phyloP scores from a whole-genome alignment of 2,329 filamentous ascomycete genomes.

The Fusarium cyanostomum region DNA sequence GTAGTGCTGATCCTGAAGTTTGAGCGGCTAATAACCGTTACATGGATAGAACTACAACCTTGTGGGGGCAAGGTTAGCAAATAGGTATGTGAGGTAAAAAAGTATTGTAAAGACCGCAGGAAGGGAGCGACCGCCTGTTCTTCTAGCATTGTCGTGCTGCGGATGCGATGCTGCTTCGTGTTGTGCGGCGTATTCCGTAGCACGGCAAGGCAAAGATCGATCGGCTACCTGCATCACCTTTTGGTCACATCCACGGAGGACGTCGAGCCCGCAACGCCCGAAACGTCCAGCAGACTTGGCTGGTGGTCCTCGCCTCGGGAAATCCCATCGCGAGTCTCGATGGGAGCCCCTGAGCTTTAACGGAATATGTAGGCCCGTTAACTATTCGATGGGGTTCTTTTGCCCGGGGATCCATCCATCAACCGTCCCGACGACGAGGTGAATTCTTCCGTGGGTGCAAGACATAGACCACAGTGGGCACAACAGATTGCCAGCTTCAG shows the following conservation, averaged over 20 bases:
- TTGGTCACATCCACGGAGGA: slow-evolving; percentile 2
- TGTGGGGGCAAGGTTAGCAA: not conserved
- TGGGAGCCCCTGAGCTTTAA: slow-evolving; percentile 1
- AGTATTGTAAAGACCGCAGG: not conserved
- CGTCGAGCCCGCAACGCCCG: slow-evolving; percentile 2
- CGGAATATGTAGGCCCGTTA: slow-evolving; percentile 3
- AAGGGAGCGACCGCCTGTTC: not conserved
- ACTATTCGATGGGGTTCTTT: slow-evolving; percentile 3
- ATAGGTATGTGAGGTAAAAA: not conserved
- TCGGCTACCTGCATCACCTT: slow-evolving; percentile 5
- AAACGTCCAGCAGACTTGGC: slow-evolving; percentile 3
- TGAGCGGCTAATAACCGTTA: not conserved
- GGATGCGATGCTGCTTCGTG: slow-evolving; percentile 7
- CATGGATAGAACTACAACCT: not conserved
- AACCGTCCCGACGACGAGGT: not conserved
- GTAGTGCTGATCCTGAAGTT: not conserved
- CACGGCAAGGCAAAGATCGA: not conserved
- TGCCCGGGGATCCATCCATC: slow-evolving; percentile 13
- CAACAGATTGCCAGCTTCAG: not conserved
- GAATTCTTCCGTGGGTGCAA: too few relatives aligned
- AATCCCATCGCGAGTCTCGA: slow-evolving; percentile 2
- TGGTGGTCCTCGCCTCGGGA: slow-evolving; percentile 8
- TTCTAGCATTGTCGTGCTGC: not conserved
- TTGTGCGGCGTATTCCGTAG: not conserved
- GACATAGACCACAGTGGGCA: too few relatives aligned